Percentiles rank a stretch among this genome's conserved stretches.
Evolutionary conservation across 306 rosid species (phyloP).

Genomic region (Prunus dulcis): DNA sequence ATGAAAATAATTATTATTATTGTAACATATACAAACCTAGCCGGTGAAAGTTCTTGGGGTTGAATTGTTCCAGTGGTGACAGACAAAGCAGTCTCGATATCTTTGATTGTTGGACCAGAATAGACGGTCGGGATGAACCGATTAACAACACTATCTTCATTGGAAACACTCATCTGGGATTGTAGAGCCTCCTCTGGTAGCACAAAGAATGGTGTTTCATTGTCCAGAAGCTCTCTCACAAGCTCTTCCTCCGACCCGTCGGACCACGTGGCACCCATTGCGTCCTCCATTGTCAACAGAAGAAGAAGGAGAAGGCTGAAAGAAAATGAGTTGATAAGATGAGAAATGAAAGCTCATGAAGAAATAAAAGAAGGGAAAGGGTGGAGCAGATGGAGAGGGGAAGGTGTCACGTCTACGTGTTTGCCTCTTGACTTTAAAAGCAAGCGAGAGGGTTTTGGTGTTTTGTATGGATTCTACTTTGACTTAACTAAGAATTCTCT

Average conservation of each 20-base stretch:
- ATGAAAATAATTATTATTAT: not conserved
- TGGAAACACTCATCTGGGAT: constrained; percentile 3
- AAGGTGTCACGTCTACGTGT: constrained; percentile 47
- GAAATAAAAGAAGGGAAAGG: constrained; percentile 31
- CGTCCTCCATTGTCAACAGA: constrained; percentile 37
- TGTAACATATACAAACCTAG: constrained; percentile 34
- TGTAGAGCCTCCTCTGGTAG: constrained; percentile 27
- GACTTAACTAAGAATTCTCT: constrained; percentile 41
- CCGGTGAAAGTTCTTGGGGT: constrained; percentile 40
- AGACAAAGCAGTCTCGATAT: constrained; percentile 68
- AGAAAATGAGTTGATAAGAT: constrained; percentile 1
- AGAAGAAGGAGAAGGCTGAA: constrained; percentile 1
- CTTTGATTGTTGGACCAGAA: constrained; percentile 72
- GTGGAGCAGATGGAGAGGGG: constrained; percentile 62
- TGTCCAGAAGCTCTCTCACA: constrained; percentile 66
- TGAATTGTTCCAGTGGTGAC: constrained; percentile 37
- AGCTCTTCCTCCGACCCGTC: constrained; percentile 65
- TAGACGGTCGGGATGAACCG: constrained; percentile 45
- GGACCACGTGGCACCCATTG: constrained; percentile 41
- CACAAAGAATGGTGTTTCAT: constrained; percentile 52
- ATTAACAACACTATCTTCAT: constrained; percentile 26
- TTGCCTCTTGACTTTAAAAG: constrained; percentile 59
- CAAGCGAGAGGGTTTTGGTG: constrained; percentile 24
- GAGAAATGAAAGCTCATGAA: constrained; percentile 9
- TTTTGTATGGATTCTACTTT: constrained; percentile 53